phyloP scores from a whole-genome alignment of 2,329 filamentous ascomycete genomes.

The Alternaria sp. region DNA sequence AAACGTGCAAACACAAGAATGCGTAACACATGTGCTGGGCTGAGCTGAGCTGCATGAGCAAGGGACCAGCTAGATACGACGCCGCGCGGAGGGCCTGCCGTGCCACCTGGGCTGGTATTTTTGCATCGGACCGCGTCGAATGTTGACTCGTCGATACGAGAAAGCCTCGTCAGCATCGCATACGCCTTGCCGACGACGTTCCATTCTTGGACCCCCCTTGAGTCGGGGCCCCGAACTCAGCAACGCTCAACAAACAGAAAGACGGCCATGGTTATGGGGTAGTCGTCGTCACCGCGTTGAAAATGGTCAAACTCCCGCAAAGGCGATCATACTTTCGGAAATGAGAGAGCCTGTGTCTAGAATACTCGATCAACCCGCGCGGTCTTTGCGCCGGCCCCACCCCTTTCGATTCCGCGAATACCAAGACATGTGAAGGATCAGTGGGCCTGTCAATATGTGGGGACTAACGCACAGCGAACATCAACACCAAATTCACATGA shows the following conservation, averaged over 20 bases:
- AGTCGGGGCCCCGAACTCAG: slow-evolving; percentile 6
- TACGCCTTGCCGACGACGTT: slow-evolving; percentile 4
- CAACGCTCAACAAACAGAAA: slow-evolving; percentile 6
- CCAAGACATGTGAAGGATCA: slow-evolving; percentile 11
- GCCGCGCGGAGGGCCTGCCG: slow-evolving; percentile 3
- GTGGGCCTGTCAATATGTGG: slow-evolving; percentile 6
- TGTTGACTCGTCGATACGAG: slow-evolving; percentile 12
- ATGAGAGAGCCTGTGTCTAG: slow-evolving; percentile 15
- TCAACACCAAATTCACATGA: neutral
- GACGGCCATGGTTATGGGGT: neutral
- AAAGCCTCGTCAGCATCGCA: slow-evolving; percentile 11
- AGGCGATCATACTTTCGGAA: slow-evolving; percentile 8
- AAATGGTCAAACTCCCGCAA: slow-evolving; percentile 9
- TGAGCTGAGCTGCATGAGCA: neutral
- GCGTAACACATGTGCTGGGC: neutral
- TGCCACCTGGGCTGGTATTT: slow-evolving; percentile 7
- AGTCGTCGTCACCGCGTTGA: slow-evolving; percentile 8
- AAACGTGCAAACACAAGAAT: neutral
- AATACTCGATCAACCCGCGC: slow-evolving; percentile 16
- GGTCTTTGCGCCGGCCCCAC: slow-evolving; percentile 14
- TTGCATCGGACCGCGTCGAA: slow-evolving; percentile 1
- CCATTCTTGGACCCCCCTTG: neutral
- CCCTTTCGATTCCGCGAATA: slow-evolving; percentile 10
- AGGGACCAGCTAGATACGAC: slow-evolving; percentile 2
- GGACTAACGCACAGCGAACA: neutral